Evolutionary conservation across 345 rosid genomes (phyloP).

Genomic region (Eucalyptus guilfoylei): DNA sequence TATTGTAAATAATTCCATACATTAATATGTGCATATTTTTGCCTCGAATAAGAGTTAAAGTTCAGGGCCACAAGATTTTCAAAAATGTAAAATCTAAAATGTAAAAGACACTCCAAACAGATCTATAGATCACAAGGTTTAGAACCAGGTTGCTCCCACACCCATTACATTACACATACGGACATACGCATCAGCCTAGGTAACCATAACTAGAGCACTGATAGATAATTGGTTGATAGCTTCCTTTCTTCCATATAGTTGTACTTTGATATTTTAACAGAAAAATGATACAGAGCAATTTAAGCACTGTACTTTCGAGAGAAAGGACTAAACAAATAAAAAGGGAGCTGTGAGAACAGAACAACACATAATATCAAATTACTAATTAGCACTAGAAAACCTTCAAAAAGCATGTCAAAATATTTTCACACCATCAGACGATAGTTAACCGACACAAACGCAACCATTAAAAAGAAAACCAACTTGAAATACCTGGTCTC

Average conservation of each 20-base stretch:
- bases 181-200: neutral
- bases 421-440: neutral
- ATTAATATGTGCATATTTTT: neutral
- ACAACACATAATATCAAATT: neutral
- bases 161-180: neutral
- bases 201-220: neutral
- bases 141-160: neutral
- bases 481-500: constrained; percentile 52
- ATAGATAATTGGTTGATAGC: neutral
- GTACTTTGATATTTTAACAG: neutral
- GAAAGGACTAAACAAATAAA: neutral
- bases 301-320: neutral
- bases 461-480: neutral
- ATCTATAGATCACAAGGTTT: neutral
- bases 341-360: neutral
- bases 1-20: neutral
- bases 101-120: neutral
- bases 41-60: neutral
- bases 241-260: neutral
- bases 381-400: neutral
- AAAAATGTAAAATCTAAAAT: neutral
- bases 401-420: neutral
- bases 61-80: neutral
- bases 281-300: neutral
- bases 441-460: neutral